Evolutionary conservation across 345 rosid genomes (phyloP).

Genomic region (Passiflora organensis): DNA sequence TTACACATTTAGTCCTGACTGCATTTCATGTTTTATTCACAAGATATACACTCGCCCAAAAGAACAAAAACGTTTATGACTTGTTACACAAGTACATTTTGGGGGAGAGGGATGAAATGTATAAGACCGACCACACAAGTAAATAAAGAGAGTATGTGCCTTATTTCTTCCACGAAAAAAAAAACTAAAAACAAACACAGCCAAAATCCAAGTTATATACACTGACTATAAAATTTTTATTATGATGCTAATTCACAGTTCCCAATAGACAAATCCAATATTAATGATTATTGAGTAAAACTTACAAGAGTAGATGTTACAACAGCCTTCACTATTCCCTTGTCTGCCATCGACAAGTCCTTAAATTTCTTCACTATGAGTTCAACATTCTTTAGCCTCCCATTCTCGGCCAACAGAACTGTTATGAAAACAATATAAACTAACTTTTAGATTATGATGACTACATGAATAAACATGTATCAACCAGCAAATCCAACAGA

Average conservation of each 20-base stretch:
- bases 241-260: background rate
- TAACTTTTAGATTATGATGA: slow-evolving; percentile 1
- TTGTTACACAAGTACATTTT: too few relatives aligned
- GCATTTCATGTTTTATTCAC: too few relatives aligned
- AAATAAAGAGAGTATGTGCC: too few relatives aligned
- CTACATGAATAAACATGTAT: too few relatives aligned
- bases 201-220: background rate
- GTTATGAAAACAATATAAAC: slow-evolving; percentile 9
- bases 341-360: slow-evolving; percentile 81
- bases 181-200: too few relatives aligned
- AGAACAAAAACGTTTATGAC: too few relatives aligned
- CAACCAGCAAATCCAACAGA: too few relatives aligned
- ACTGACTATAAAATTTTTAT: background rate
- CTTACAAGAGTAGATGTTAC: slow-evolving; percentile 85
- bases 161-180: too few relatives aligned
- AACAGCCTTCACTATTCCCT: slow-evolving; percentile 67
- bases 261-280: background rate
- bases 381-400: slow-evolving; percentile 62
- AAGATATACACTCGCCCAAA: too few relatives aligned
- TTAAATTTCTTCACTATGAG: slow-evolving; percentile 54
- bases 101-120: too few relatives aligned
- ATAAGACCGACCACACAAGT: too few relatives aligned
- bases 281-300: slow-evolving; percentile 4
- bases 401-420: slow-evolving; percentile 81
- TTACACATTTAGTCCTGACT: too few relatives aligned